phyloP scores from a whole-genome alignment of 345 rosid genomes.

The Adansonia digitata region DNA sequence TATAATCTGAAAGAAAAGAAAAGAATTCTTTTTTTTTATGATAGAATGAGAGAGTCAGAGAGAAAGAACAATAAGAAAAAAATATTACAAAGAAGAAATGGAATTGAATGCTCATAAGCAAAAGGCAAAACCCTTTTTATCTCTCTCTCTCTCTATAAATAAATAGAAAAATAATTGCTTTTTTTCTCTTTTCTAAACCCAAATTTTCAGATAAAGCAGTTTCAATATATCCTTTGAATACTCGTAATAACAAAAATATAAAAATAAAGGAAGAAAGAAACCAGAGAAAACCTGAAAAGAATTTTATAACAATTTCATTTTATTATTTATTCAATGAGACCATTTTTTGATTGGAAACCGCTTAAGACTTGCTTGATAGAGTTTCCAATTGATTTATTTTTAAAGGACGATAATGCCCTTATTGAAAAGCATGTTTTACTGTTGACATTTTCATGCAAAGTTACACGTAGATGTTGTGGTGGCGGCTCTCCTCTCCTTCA shows the following conservation, averaged over 20 bases:
- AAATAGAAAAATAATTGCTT: constrained; percentile 10
- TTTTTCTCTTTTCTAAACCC: constrained; percentile 10
- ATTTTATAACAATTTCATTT: too few species aligned
- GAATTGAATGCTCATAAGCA: constrained; percentile 34
- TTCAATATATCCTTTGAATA: constrained; percentile 24
- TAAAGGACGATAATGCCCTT: constrained; percentile 28
- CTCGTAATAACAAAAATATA: background rate
- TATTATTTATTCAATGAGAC: background rate
- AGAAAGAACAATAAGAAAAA: background rate
- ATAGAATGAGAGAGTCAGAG: constrained; percentile 1
- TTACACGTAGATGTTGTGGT: constrained; percentile 34
- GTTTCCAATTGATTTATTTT: background rate
- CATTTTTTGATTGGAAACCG: constrained; percentile 12
- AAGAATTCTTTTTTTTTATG: constrained; percentile 11
- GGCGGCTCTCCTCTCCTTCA: constrained; percentile 21
- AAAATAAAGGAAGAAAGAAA: background rate
- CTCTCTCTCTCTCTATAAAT: constrained; percentile 8
- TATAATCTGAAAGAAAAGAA: constrained; percentile 15
- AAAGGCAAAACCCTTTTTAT: constrained; percentile 36
- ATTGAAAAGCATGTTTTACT: background rate
- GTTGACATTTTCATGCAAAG: constrained; percentile 47
- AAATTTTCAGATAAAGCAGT: constrained; percentile 48
- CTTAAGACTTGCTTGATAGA: constrained; percentile 19
- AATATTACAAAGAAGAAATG: too few species aligned
- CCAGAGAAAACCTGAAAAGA: constrained; percentile 14